Evolutionary conservation across 177 flowering plant genomes (phyloP), one percentile per base, ranked within the genome.

Genomic region (Vitis hybrid): DNA sequence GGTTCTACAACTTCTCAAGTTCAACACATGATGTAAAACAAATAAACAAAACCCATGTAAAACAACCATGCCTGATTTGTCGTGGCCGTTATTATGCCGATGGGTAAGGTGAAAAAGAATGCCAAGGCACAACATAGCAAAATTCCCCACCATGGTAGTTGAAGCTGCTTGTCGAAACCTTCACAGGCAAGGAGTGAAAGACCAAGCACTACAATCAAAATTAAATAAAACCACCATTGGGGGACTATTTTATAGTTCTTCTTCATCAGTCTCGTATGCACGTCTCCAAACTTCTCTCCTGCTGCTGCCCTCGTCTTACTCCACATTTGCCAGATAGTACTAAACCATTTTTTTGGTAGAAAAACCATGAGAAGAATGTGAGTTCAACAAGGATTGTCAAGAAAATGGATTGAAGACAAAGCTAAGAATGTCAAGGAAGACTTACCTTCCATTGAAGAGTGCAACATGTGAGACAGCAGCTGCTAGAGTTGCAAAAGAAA

Each of bases 391-490:
- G 26, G 26, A 22, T 22, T 22, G 26, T 22, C 26, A 22, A 14
- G 4, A 48, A 59, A 45, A 68, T 13, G 11, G 19, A 16, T 39
- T 2, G 1, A 18, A 5, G 39, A 19, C 51, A 3, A 3, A 1
- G 10, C 31, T 18, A 52, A 19, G 15, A 20, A 55, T 50, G 49
- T 48, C 11, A 10, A 59, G 13, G 45, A 8, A 8, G 10, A 70
- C 81, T 60, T 81, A 88, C 92, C 74, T 87, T 78, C 97, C 97
- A 66, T 91, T 76, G 75, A 83, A 88, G 66, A 92, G 91, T 0
- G 74, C 83, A 15, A 90, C 95, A 72, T 92, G 94, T 0, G 90
- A 78, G 8, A 92, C 33, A 13, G 87, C 79, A 1, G 97, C 86
- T 0, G 83, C 26, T 2, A 89, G 68, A n/a, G 83, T 74, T 0